Percentiles rank a stretch among this genome's conserved stretches.
Evolutionary conservation across 2,329 filamentous ascomycete species (phyloP).

Genomic region (Pseudonectria buxi): DNA sequence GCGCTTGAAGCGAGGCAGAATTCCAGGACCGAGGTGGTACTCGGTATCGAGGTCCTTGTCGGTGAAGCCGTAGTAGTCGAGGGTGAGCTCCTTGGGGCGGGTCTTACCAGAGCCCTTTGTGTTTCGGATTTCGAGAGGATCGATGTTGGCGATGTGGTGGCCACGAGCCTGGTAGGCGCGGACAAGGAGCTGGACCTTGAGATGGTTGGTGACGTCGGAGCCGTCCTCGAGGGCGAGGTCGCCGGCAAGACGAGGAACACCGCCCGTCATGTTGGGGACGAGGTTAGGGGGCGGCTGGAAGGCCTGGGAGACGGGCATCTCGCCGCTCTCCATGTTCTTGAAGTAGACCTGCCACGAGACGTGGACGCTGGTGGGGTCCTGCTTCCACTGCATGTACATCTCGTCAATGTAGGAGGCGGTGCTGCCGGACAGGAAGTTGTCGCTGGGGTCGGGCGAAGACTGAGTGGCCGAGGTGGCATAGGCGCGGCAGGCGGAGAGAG

Average conservation of each 20-base stretch:
- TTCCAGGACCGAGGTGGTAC: conserved; percentile 87
- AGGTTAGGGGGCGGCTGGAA: conserved; percentile 94
- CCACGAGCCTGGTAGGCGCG: conserved; percentile 96
- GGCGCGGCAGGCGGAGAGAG: conserved; percentile 43
- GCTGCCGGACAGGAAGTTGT: conserved; percentile 94
- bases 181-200: conserved; percentile 96
- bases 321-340: conserved; percentile 96
- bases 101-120: conserved; percentile 74
- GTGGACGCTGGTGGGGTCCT: conserved; percentile 88
- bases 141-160: conserved; percentile 97
- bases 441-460: conserved; percentile 68
- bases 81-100: conserved; percentile 85
- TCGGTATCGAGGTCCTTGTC: conserved; percentile 91
- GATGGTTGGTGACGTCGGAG: conserved; percentile 85
- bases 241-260: conserved; percentile 66
- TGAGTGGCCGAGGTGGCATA: conserved; percentile 48
- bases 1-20: conserved; percentile 86
- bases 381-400: conserved; percentile 98
- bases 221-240: conserved; percentile 62
- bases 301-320: conserved; percentile 95
- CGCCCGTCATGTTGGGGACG: conserved; percentile 73
- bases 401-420: conserved; percentile 99
- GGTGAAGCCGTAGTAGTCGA: conserved; percentile 91
- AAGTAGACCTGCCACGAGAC: conserved; percentile 99
- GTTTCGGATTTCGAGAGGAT: conserved; percentile 88